These are phyloP conservation scores for Elsinoe necatrix DNA, from an alignment of 2,329 filamentous ascomycete genomes.

Conservation along the genomic window DNA sequence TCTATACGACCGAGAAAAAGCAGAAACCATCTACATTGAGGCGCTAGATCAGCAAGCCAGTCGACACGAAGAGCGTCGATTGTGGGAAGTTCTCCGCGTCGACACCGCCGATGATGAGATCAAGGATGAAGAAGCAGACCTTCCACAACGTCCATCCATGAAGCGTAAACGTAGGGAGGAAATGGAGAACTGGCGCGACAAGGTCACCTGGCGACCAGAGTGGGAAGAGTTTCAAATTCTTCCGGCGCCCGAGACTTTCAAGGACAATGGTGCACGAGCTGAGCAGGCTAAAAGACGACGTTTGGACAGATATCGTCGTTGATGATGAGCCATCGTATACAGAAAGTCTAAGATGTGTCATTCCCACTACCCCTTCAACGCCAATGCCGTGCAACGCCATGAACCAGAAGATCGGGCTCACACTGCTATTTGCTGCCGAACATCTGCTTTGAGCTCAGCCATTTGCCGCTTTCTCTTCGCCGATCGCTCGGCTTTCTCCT, in stretches of 20 bases:
- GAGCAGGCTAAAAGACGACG: not conserved
- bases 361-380: not conserved
- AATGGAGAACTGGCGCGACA: conserved; percentile 40
- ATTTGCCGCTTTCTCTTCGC: conserved; percentile 8
- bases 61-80: conserved; percentile 36
- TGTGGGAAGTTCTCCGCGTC: conserved; percentile 36
- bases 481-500: conserved; percentile 22
- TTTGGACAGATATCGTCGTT: conserved; percentile 16
- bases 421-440: not conserved
- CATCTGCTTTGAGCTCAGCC: not conserved
- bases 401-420: not conserved
- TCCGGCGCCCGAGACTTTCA: not conserved
- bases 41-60: conserved; percentile 40
- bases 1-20: conserved; percentile 17
- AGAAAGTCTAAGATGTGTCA: not conserved
- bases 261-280: not conserved
- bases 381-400: not conserved
- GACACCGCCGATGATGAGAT: not conserved
- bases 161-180: conserved; percentile 28
- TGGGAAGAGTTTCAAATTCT: conserved; percentile 37
- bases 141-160: conserved; percentile 22
- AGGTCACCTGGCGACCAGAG: conserved; percentile 37
- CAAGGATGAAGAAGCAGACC: conserved; percentile 20
- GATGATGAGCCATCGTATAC: not conserved
- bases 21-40: conserved; percentile 40